A percentile compares a stretch with the other conserved stretches of the same genome.
phyloP scores from a whole-genome alignment of 1,284 basidiomycete species.

The Polyporus tsugae region DNA sequence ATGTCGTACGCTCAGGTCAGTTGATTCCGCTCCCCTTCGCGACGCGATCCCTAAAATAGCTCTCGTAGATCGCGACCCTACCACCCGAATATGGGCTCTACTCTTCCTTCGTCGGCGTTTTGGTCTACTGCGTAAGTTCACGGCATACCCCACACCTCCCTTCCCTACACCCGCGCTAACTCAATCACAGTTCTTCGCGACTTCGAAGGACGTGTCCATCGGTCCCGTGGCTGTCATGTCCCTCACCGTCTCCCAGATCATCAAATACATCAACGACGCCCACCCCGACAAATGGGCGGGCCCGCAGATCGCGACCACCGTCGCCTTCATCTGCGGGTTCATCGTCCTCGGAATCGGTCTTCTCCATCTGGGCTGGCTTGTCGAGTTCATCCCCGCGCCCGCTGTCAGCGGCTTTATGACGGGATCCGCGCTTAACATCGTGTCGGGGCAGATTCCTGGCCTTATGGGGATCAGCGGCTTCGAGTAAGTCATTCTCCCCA shows the following conservation, averaged over 20 bases:
- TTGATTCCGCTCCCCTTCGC: background rate
- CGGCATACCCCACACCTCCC: slow-evolving; percentile 34
- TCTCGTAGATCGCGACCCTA: slow-evolving; percentile 78
- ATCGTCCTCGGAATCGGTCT: slow-evolving; percentile 93
- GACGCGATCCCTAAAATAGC: slow-evolving; percentile 37
- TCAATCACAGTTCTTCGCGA: slow-evolving; percentile 82
- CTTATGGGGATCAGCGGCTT: slow-evolving; percentile 87
- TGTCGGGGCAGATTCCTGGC: slow-evolving; percentile 82
- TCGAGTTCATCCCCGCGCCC: slow-evolving; percentile 92
- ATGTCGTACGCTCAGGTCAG: slow-evolving; percentile 80
- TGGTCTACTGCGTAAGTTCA: slow-evolving; percentile 75
- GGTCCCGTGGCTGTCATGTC: slow-evolving; percentile 98
- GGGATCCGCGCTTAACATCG: slow-evolving; percentile 89
- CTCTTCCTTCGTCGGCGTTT: slow-evolving; percentile 92
- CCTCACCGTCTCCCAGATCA: slow-evolving; percentile 83
- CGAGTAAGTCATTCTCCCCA: slow-evolving; percentile 57
- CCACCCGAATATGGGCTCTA: slow-evolving; percentile 91
- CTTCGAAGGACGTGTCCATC: slow-evolving; percentile 93
- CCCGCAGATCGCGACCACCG: slow-evolving; percentile 83
- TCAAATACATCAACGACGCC: slow-evolving; percentile 64
- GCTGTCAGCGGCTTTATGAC: slow-evolving; percentile 96
- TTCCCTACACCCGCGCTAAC: slow-evolving; percentile 9
- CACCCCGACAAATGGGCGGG: slow-evolving; percentile 63
- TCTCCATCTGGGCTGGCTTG: slow-evolving; percentile 90
- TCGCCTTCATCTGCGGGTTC: slow-evolving; percentile 91